Evolutionary conservation across 1,284 basidiomycete genomes (phyloP).

Genomic region (Sanghuangporus baumii): DNA sequence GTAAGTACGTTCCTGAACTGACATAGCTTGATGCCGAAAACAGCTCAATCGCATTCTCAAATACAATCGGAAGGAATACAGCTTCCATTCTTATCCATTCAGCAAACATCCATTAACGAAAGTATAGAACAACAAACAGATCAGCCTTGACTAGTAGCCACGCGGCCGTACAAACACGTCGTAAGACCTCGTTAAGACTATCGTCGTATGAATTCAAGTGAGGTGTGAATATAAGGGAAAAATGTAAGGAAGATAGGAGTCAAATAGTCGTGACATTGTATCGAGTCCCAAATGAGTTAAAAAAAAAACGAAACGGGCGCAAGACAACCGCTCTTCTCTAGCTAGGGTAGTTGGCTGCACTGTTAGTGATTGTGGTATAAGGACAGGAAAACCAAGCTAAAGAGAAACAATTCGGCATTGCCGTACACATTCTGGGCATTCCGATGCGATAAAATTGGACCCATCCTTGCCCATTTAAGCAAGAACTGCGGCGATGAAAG

Average conservation of each 20-base stretch:
- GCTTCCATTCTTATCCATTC: too few species aligned
- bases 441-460: neutral
- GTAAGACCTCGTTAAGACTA: constrained; percentile 6
- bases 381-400: constrained; percentile 4
- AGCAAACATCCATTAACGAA: neutral
- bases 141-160: neutral
- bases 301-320: neutral
- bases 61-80: too few species aligned
- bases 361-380: neutral
- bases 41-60: too few species aligned
- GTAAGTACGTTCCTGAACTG: too few species aligned
- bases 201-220: neutral
- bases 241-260: neutral
- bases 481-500: constrained; percentile 38
- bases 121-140: constrained; percentile 5
- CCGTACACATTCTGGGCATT: neutral
- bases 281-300: neutral
- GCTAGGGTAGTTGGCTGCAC: constrained; percentile 3
- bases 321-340: neutral
- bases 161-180: constrained; percentile 7
- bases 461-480: neutral
- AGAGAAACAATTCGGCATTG: neutral
- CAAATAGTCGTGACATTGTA: neutral
- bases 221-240: neutral
- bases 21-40: too few species aligned